Percentiles rank a stretch among this genome's conserved stretches.
phyloP scores from a whole-genome alignment of 108 stramenopile genomes.

The Fragilaria crotonensis region DNA sequence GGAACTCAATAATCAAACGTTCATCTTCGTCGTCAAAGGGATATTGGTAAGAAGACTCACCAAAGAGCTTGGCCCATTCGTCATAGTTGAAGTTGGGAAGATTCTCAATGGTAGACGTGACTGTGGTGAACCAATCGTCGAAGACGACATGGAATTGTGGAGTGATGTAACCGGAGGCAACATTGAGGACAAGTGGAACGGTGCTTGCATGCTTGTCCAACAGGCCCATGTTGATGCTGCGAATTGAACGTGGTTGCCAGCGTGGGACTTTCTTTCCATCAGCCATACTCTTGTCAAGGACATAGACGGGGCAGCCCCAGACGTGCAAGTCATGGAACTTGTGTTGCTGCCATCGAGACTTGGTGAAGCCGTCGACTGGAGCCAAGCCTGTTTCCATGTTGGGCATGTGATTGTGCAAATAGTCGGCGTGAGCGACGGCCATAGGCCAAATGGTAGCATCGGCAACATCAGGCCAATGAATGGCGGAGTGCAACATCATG shows the following conservation, averaged over 20 bases:
- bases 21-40: too few species aligned
- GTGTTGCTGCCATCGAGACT: slow-evolving; percentile 3
- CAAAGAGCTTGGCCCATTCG: background rate
- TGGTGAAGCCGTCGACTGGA: slow-evolving; percentile 16
- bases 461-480: too few species aligned
- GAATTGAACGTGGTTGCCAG: slow-evolving; percentile 15
- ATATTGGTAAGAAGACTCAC: too few species aligned
- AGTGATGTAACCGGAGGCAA: background rate
- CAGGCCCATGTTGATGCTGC: slow-evolving; percentile 14
- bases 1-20: too few species aligned
- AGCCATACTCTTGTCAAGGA: slow-evolving; percentile 18
- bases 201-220: slow-evolving; percentile 13
- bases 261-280: slow-evolving; percentile 28
- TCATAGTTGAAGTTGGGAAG: background rate
- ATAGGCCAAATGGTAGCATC: slow-evolving; percentile 25
- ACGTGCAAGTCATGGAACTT: slow-evolving; percentile 18
- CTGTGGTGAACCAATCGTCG: too few species aligned
- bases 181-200: too few species aligned
- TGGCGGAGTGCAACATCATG: too few species aligned
- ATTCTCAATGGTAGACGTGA: too few species aligned
- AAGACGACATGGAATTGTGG: background rate
- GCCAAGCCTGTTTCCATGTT: slow-evolving; percentile 1
- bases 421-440: slow-evolving; percentile 30
- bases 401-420: slow-evolving; percentile 21
- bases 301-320: slow-evolving; percentile 31